Evolutionary conservation across 1,284 basidiomycete species (phyloP).

Genomic region (Schizophyllum commune): DNA sequence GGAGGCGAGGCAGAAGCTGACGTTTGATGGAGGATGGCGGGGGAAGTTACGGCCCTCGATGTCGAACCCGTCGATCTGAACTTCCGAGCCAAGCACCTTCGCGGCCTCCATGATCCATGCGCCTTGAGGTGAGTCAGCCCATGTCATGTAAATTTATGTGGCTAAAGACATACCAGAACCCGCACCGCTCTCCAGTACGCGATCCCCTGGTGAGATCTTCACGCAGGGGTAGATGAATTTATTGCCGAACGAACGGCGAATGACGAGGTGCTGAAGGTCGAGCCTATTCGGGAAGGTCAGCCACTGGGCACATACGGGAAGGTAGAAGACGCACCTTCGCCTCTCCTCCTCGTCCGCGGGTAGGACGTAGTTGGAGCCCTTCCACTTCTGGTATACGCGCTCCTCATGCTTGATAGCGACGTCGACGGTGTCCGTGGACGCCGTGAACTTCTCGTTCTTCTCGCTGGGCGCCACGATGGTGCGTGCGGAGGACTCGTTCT

Average conservation of each 20-base stretch:
- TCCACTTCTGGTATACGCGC: slow-evolving; percentile 8
- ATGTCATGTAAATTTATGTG: neutral
- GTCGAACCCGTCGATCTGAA: slow-evolving; percentile 14
- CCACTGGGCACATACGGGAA: neutral
- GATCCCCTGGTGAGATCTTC: slow-evolving; percentile 9
- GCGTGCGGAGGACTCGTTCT: neutral
- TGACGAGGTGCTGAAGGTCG: slow-evolving; percentile 14
- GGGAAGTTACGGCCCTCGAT: slow-evolving; percentile 19
- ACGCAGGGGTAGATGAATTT: slow-evolving; percentile 13
- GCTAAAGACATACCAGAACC: slow-evolving; percentile 15
- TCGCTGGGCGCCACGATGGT: neutral
- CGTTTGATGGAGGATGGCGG: slow-evolving; percentile 10
- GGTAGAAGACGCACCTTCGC: slow-evolving; percentile 6
- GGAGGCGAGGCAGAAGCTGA: slow-evolving; percentile 14
- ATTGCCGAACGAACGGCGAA: slow-evolving; percentile 13
- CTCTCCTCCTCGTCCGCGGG: slow-evolving; percentile 14
- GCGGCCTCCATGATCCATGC: slow-evolving; percentile 13
- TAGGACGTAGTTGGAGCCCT: slow-evolving; percentile 12
- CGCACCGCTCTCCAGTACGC: slow-evolving; percentile 19
- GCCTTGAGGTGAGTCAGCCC: slow-evolving; percentile 1
- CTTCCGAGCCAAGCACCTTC: neutral
- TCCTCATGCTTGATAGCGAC: neutral
- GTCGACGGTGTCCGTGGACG: neutral
- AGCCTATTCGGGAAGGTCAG: slow-evolving; percentile 11
- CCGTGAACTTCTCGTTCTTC: neutral